phyloP scores from a whole-genome alignment of 257 asterid genomes.

The Fraxinus pennsylvanica region DNA sequence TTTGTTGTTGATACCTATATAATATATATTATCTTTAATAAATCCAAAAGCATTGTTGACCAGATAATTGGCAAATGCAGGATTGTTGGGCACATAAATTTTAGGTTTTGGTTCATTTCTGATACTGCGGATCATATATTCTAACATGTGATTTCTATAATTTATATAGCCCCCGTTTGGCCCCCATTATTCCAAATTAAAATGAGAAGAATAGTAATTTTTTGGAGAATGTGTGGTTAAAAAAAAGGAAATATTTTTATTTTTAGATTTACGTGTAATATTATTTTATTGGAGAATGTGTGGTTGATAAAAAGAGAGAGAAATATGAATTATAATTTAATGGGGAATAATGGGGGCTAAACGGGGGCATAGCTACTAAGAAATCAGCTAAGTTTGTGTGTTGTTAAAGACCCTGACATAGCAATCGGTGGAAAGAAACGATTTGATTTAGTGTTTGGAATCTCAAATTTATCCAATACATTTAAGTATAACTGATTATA shows the following conservation, averaged over 20 bases:
- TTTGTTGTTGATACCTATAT: not conserved
- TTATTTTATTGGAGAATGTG: too few relatives aligned
- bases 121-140: not conserved
- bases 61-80: not conserved
- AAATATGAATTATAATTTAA: too few relatives aligned
- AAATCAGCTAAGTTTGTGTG: not conserved
- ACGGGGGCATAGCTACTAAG: too few relatives aligned
- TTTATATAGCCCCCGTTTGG: too few relatives aligned
- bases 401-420: not conserved
- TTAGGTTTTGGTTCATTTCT: not conserved
- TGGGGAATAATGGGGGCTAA: too few relatives aligned
- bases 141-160: too few relatives aligned
- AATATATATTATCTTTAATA: not conserved
- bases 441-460: conserved; percentile 8
- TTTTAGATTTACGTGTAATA: too few relatives aligned
- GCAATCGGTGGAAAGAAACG: not conserved
- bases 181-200: too few relatives aligned
- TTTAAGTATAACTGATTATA: not conserved
- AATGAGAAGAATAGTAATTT: too few relatives aligned
- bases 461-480: not conserved
- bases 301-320: too few relatives aligned
- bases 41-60: not conserved
- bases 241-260: too few relatives aligned
- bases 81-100: not conserved
- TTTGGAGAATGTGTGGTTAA: too few relatives aligned